Evolutionary conservation across 306 rosid species (phyloP).

Genomic region (Fragaria ananassa): DNA sequence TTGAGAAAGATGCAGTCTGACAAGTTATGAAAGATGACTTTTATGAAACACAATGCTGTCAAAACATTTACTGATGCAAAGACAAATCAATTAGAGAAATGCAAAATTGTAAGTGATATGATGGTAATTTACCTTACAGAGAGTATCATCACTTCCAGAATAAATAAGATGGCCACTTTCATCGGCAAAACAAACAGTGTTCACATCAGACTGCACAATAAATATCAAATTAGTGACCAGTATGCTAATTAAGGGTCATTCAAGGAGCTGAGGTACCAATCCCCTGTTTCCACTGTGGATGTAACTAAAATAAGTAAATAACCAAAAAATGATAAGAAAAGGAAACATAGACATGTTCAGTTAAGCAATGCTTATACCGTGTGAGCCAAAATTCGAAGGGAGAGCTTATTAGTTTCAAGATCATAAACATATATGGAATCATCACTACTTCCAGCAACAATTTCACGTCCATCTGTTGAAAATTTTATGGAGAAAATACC

Average conservation of each 20-base stretch:
- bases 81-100: background rate
- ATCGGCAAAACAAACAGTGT: constrained; percentile 90
- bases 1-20: background rate
- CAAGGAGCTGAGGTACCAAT: background rate
- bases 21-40: background rate
- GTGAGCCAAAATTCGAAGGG: constrained; percentile 83
- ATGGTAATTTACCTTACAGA: constrained; percentile 61
- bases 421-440: constrained; percentile 80
- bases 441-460: constrained; percentile 87
- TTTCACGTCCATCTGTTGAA: constrained; percentile 82
- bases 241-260: constrained; percentile 2
- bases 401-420: constrained; percentile 73
- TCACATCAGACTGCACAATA: constrained; percentile 80
- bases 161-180: constrained; percentile 87
- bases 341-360: background rate
- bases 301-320: background rate
- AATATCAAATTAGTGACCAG: constrained; percentile 21
- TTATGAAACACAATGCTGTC: background rate
- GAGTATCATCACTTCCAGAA: constrained; percentile 92
- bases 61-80: background rate
- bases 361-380: constrained; percentile 31
- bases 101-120: background rate
- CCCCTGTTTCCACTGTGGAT: background rate
- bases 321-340: background rate
- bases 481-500: constrained; percentile 86